Evolutionary conservation across 2,329 filamentous ascomycete species (phyloP).

Genomic region (Trichophyton mentagrophytes): DNA sequence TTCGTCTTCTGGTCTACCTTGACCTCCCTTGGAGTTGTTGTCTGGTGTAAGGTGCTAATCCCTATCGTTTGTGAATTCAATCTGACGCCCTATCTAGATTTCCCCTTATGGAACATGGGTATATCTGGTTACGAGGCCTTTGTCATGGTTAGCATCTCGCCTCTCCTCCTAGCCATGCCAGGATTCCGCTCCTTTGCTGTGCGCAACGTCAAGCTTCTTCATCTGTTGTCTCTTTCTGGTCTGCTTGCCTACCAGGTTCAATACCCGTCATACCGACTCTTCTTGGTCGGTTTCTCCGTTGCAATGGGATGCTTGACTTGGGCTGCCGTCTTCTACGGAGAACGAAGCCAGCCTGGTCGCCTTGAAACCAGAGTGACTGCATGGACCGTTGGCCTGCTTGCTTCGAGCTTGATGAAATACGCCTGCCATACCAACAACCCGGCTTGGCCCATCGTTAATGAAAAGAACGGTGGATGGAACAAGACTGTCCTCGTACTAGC

Average conservation of each 20-base stretch:
- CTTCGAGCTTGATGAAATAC: conserved; percentile 83
- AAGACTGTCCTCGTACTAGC: conserved; percentile 66
- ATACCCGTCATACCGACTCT: conserved; percentile 62
- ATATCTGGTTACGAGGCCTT: conserved; percentile 91
- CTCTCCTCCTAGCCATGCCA: conserved; percentile 60
- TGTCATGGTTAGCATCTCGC: conserved; percentile 72
- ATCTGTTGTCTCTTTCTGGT: conserved; percentile 65
- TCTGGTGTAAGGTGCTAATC: conserved; percentile 65
- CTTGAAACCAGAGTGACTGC: conserved; percentile 73
- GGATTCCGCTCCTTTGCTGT: conserved; percentile 55
- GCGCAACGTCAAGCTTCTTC: conserved; percentile 55
- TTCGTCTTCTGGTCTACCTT: conserved; percentile 94
- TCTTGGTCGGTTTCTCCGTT: conserved; percentile 68
- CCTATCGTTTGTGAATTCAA: not conserved
- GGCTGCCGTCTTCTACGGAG: conserved; percentile 68
- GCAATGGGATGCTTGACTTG: conserved; percentile 70
- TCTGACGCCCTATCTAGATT: conserved; percentile 45
- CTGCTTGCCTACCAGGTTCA: conserved; percentile 66
- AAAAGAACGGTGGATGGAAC: conserved; percentile 84
- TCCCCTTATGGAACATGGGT: conserved; percentile 97
- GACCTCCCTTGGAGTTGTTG: conserved; percentile 73
- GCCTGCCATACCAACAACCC: conserved; percentile 92
- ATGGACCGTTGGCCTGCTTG: conserved; percentile 67
- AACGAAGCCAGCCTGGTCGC: conserved; percentile 58
- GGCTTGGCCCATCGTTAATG: conserved; percentile 88